Base-by-base conservation (phyloP, 176 grass and related monocot genomes). In the Aegilops speltoides region DNA sequence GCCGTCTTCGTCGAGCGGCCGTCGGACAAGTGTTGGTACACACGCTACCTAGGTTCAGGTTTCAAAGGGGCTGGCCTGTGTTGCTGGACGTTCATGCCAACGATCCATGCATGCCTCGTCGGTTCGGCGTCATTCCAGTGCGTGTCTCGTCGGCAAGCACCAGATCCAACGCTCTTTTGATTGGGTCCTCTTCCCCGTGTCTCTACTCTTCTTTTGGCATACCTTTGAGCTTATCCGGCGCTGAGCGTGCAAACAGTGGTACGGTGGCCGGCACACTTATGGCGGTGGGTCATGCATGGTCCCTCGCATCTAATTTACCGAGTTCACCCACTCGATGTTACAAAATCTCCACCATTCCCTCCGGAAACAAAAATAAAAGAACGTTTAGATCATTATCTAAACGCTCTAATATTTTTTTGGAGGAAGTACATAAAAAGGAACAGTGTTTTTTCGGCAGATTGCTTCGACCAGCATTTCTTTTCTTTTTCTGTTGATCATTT, bases 141-240 rank as follows among this genome's bases (percentile, higher is more conserved):
- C 52, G 29, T 23, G 52, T 36, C 76, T 78, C 76, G 29, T 78
- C 52, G 76, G 73, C 73, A 25, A 54, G 62, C 79, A 81, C 79
- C 62, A 46, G 45, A 67, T 32, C 16, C 31, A 37, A 16, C 10
- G 3, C 82, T 20, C 72, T 10, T 45, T 75, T 50, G 48, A 17
- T 52, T 17, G 45, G 46, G 72, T 19, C 70, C 41, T 82, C 43
- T 61, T 61, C 7, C 64, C 25, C 25, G n/a, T 79, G 52, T 52
- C 38, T 48, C 56, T 31, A 23, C 78, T 52, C 56, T 25, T 7
- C 29, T 20, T 76, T 80, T 34, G 75, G 66, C 10, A 64, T 88
- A 16, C 74, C 78, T 87, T 56, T 5, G 82, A 85, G 87, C 82
- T 89, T 89, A 89, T 89, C 87, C 17, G 73, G 19, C 48, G 26